Evolutionary conservation across 75 land plant species (phyloP).

Genomic region (Isoetes taiwanensis): DNA sequence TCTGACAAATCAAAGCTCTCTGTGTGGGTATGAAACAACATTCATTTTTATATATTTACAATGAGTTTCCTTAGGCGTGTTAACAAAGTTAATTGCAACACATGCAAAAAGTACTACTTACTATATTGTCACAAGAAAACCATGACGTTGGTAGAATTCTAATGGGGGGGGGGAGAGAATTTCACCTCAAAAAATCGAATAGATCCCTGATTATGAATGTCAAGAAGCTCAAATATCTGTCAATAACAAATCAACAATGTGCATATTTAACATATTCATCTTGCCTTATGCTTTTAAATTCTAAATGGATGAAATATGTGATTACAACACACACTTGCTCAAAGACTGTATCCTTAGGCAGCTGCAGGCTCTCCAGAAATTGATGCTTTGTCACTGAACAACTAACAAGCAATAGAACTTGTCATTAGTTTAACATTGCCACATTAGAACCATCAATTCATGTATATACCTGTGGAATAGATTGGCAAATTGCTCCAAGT

Average conservation of each 20-base stretch:
- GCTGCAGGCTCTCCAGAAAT: conserved; percentile 14
- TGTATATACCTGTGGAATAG: neutral
- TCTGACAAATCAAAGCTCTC: neutral
- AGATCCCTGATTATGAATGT: neutral
- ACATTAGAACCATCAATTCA: neutral
- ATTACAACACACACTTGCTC: conserved; percentile 4
- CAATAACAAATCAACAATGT: neutral
- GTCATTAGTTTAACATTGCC: neutral
- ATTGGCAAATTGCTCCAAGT: conserved; percentile 8
- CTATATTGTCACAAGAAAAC: no score
- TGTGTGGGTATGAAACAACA: conserved; percentile 12
- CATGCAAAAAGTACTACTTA: no score
- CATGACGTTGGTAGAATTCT: no score
- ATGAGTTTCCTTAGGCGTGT: no score
- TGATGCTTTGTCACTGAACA: conserved; percentile 14
- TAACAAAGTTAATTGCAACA: no score
- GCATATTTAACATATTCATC: neutral
- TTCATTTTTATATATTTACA: no score
- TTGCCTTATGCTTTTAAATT: neutral
- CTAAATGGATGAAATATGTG: neutral
- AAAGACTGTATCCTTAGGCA: conserved; percentile 9
- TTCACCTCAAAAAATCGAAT: conserved; percentile 1
- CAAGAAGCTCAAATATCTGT: neutral
- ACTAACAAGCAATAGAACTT: neutral
- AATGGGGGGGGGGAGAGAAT: no score